phyloP scores from a whole-genome alignment of 305 asterid genomes.

The Fraxinus baroniana region DNA sequence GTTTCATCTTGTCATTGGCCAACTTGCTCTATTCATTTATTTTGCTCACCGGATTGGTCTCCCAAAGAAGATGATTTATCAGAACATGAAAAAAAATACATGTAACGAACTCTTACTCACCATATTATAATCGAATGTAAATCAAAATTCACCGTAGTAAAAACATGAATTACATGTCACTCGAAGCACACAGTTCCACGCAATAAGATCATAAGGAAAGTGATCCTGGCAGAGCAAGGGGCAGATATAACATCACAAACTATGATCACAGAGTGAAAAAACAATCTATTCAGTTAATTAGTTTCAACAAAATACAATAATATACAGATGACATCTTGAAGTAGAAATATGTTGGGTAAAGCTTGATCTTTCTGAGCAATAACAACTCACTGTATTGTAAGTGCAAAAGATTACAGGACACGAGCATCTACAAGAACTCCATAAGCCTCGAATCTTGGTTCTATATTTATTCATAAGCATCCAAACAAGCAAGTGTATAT shows the following conservation, averaged over 20 bases:
- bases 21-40: too few relatives aligned
- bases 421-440: background rate
- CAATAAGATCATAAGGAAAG: background rate
- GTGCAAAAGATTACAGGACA: background rate
- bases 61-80: too few relatives aligned
- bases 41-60: too few relatives aligned
- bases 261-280: background rate
- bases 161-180: too few relatives aligned
- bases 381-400: background rate
- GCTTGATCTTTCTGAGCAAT: background rate
- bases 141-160: too few relatives aligned
- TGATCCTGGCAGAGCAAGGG: background rate
- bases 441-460: background rate
- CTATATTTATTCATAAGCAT: background rate
- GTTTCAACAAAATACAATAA: background rate
- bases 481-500: background rate
- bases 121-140: too few relatives aligned
- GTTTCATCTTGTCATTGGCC: too few relatives aligned
- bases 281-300: background rate
- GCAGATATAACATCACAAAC: background rate
- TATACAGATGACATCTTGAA: background rate
- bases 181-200: background rate
- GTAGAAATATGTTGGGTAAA: background rate
- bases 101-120: too few relatives aligned
- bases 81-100: too few relatives aligned